phyloP scores from a whole-genome alignment of 2,329 filamentous ascomycete species.

The Aureobasidium musti region DNA sequence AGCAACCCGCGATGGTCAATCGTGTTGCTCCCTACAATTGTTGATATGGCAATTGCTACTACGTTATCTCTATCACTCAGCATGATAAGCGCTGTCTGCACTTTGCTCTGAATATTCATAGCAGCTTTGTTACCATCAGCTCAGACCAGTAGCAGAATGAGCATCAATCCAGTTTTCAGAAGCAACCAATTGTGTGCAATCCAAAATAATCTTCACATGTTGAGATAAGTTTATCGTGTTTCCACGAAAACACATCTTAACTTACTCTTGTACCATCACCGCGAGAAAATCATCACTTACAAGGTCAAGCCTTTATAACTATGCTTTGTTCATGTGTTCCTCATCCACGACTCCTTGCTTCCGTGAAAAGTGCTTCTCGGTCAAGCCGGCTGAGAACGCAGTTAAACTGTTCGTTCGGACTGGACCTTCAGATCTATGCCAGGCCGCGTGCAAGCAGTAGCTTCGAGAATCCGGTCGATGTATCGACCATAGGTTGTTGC shows the following conservation, averaged over 20 bases:
- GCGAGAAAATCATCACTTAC: neutral
- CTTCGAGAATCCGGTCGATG: neutral
- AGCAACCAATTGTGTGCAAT: neutral
- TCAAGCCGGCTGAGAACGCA: neutral
- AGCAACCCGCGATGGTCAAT: neutral
- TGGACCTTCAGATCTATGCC: neutral
- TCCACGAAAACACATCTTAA: neutral
- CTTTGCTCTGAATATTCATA: neutral
- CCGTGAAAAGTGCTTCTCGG: neutral
- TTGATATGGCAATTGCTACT: neutral
- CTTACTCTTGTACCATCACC: neutral
- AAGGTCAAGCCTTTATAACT: neutral
- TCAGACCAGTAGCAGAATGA: neutral
- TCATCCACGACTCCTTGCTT: neutral
- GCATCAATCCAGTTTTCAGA: neutral
- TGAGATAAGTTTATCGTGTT: no score
- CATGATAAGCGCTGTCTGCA: neutral
- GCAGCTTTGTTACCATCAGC: neutral
- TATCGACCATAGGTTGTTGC: neutral
- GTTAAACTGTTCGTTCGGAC: neutral
- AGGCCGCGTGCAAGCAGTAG: neutral
- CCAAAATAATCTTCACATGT: no score
- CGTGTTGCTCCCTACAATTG: neutral
- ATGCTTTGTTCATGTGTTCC: neutral
- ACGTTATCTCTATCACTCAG: neutral